Base-by-base conservation (phyloP, 352 stramenopile species). In the Globisporangium emineosum region DNA sequence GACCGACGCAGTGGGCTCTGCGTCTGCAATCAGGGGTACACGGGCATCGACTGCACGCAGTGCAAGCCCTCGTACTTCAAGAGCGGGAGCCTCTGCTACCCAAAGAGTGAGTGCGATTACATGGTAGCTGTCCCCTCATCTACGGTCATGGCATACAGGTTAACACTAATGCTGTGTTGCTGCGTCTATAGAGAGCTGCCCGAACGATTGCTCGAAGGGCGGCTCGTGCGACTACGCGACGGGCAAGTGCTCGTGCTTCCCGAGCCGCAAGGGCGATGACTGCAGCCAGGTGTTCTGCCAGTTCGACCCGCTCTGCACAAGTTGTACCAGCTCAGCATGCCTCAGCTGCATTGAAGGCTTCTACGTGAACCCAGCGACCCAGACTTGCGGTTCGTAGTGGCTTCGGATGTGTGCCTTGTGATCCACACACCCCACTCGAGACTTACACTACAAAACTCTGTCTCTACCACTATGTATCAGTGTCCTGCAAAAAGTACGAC, bases 11-110 rank as follows among this genome's bases (percentile, higher is more conserved):
- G 72, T 35, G 94, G 96, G 0, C 83, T 93, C 1, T 99, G 96
- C 65, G 94, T 97, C 33, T 99, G 96, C 69, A 98, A 98, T 60
- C 72, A 90, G 43, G 96, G 96, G 2, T 98, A 98, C 75, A 88
- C 86, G 29, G 96, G 96, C 1, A 62, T 96, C 3, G 88, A 94
- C 54, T 99, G 95, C 67, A 88, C 81, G 3, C 56, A 72, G 23
- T 99, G 96, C 67, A 86, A 81, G 54, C 78, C 91, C 1, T 90
- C 89, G 15, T 94, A 98, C 72, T 97, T 94, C 72, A 71, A 78
- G 25, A 65, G 81, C 47, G 92, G 93, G 25, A 73, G 70, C 10
- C 66, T 98, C 27, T 98, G 96, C 62, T 94, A 95, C 62, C 75
- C 89, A 2, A 98, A 98, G 76, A 87, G 86, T 37, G 33, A 37